Percentiles rank a stretch among this genome's conserved stretches.
These are phyloP conservation scores for Talaromyces liani DNA, from an alignment of 495 filamentous ascomycete genomes.

Conservation along the genomic window DNA sequence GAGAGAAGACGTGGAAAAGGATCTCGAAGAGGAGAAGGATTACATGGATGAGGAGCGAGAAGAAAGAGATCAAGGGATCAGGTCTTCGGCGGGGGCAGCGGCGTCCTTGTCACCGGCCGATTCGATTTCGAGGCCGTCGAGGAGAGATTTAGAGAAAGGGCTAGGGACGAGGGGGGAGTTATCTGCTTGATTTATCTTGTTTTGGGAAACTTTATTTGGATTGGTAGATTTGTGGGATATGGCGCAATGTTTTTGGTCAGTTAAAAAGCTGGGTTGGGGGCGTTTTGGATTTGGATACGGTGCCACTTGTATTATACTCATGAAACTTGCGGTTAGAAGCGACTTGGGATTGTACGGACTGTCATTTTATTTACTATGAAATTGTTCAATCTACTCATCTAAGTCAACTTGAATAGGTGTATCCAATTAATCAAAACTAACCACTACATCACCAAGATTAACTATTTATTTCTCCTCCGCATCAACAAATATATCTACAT, in stretches of 20 bases:
- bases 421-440: slow-evolving; percentile 3
- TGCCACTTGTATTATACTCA: background rate
- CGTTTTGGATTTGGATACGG: background rate
- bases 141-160: slow-evolving; percentile 36
- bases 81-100: slow-evolving; percentile 30
- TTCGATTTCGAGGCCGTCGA: slow-evolving; percentile 15
- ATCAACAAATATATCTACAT: slow-evolving; percentile 53
- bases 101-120: slow-evolving; percentile 1
- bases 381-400: too few species aligned
- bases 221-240: background rate
- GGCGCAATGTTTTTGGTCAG: background rate
- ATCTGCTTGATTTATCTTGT: slow-evolving; percentile 19
- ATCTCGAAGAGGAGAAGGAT: slow-evolving; percentile 64
- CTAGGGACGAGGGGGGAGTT: slow-evolving; percentile 35
- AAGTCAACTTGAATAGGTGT: background rate
- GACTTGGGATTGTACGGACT: background rate
- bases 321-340: background rate
- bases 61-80: slow-evolving; percentile 24
- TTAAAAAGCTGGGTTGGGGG: background rate
- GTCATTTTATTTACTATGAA: background rate
- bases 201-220: background rate
- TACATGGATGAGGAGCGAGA: slow-evolving; percentile 47
- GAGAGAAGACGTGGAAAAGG: slow-evolving; percentile 71
- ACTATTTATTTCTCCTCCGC: slow-evolving; percentile 31
- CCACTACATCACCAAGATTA: background rate